Evolutionary conservation across 768 basidiomycete species (phyloP).

Genomic region (Boletus vinaceobasis): DNA sequence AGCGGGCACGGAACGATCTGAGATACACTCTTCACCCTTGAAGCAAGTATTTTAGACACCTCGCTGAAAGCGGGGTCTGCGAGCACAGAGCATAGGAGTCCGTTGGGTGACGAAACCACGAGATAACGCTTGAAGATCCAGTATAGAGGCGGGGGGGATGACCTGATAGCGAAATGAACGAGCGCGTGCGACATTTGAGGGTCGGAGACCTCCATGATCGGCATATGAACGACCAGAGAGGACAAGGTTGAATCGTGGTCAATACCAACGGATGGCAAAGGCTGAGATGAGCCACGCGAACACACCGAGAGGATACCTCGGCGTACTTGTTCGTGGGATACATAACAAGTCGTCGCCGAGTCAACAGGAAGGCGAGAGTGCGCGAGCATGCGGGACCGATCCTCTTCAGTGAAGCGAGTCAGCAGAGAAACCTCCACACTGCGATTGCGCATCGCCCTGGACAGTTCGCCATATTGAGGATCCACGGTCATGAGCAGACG

Average conservation of each 20-base stretch:
- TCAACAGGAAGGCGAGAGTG: conserved; percentile 47
- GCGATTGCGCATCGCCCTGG: conserved; percentile 97
- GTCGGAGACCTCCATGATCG: conserved; percentile 25
- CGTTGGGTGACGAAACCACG: conserved; percentile 3
- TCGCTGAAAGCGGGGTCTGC: conserved; percentile 14
- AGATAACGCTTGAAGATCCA: conserved; percentile 26
- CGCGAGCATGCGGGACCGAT: conserved; percentile 44
- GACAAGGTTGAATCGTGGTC: conserved; percentile 50
- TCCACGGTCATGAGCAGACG: conserved; percentile 93
- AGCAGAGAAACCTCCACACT: conserved; percentile 79
- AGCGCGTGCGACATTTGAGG: conserved; percentile 17
- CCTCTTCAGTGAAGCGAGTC: conserved; percentile 38
- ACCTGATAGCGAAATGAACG: conserved; percentile 27
- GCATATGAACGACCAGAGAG: conserved; percentile 39
- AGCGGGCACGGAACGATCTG: conserved; percentile 4
- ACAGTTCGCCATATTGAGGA: conserved; percentile 87
- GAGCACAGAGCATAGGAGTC: conserved; percentile 18
- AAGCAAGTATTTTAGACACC: conserved; percentile 10
- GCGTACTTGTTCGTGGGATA: conserved; percentile 23
- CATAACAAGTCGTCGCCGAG: conserved; percentile 5
- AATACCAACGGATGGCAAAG: conserved; percentile 38
- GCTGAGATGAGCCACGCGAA: not conserved
- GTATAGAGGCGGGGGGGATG: conserved; percentile 9
- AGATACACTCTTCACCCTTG: conserved; percentile 11
- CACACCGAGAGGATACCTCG: conserved; percentile 18